Evolutionary conservation across 2,329 filamentous ascomycete species (phyloP).

Genomic region (Aplosporella prunicola): DNA sequence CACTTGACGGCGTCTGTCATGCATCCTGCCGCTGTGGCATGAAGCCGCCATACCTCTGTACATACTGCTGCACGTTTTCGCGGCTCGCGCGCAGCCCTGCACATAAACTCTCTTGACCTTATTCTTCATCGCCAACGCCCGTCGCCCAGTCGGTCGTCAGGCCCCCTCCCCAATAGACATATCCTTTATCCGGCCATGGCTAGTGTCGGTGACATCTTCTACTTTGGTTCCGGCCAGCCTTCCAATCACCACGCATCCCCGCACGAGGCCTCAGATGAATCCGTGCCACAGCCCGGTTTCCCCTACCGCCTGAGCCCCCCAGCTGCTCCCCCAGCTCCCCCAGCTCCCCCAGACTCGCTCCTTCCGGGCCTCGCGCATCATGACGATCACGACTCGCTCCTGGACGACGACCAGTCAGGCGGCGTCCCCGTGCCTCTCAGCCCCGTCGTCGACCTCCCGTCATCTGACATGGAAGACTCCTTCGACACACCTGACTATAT

Average conservation of each 20-base stretch:
- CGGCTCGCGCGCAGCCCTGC: constrained; percentile 7
- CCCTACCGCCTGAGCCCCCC: constrained; percentile 6
- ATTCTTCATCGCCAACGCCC: constrained; percentile 7
- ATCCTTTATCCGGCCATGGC: constrained; percentile 10
- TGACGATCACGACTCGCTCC: constrained; percentile 10
- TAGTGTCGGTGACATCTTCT: constrained; percentile 6
- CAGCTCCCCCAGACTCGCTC: not conserved
- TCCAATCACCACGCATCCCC: constrained; percentile 1
- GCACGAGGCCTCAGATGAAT: not conserved
- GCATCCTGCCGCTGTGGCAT: constrained; percentile 9
- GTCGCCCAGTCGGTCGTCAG: too few relatives aligned
- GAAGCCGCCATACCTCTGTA: constrained; percentile 6
- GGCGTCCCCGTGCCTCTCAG: constrained; percentile 7
- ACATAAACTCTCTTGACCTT: constrained; percentile 10
- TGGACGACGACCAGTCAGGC: constrained; percentile 9
- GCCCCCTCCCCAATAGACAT: too few relatives aligned
- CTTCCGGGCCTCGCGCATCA: constrained; percentile 6
- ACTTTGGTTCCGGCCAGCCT: not conserved
- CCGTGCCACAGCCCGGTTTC: not conserved
- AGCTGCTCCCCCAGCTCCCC: not conserved
- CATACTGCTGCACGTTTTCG: constrained; percentile 9
- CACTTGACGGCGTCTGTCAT: constrained; percentile 9
- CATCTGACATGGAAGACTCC: too few relatives aligned
- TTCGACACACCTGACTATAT: too few relatives aligned
- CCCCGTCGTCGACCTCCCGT: too few relatives aligned